Evolutionary conservation across 768 basidiomycete genomes (phyloP), one percentile per base, ranked within the genome.

Genomic region (Boletus sp.): DNA sequence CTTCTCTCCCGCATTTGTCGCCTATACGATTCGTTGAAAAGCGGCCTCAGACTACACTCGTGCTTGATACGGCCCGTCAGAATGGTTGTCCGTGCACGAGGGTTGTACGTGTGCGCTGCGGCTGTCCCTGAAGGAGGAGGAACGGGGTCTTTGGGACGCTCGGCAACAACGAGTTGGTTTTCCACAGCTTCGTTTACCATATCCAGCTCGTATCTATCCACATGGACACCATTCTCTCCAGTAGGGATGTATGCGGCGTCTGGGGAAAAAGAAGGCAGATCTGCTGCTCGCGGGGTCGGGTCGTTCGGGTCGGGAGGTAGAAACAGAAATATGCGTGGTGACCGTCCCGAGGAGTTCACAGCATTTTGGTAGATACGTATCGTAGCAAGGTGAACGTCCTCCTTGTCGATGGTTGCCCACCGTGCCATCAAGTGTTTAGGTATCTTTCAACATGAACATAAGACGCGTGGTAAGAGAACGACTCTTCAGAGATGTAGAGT

Each of bases 171-270:
- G 55, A 90, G 81, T 71, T 93, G 87, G 74, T 94, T 94, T 64
- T 90, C 89, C 9, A 92, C 88, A 33, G 83, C 73, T 59, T 92
- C 87, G 59, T 92, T 89, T 42, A 93, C 85, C 83, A 96, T 92
- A 42, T 92, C 87, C 35, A 98, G 78, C 63, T 93, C 90, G 74
- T 93, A 98, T 71, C 85, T 82, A 64, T 89, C 88, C 5, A 73
- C 71, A 29, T 71, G 71, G n/a, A 69, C 29, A 6, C 66, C 68
- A 17, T 67, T 65, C 48, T 67, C 69, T 30, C 67, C 69, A 24
- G 59, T 46, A 11, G 71, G 69, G 44, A 71, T 69, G 52, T 69
- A 57, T 37, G 71, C 71, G 12, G 70, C 70, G 37, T 71, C 67
- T 5, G 60, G 58, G 11, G 64, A 53, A 29, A 73, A 75, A 35